Conservation (phyloP, 371 early-diverging fungal genomes). For the Mortierella sp. region DNA sequence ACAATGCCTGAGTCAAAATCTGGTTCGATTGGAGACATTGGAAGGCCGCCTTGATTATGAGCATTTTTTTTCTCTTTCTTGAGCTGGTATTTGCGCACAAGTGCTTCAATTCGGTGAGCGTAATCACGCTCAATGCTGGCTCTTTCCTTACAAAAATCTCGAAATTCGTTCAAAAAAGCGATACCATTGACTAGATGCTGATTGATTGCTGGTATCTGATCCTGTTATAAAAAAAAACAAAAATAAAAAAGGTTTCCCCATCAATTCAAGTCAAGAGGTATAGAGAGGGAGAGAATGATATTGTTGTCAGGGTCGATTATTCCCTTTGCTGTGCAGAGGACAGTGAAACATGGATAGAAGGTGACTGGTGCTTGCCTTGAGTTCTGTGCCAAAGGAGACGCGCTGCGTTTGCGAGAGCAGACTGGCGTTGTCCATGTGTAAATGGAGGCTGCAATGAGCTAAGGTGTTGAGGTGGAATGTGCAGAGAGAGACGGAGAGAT, state of each 20-base stretch:
- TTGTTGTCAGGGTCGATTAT: background rate
- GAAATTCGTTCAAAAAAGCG: conserved; percentile 73
- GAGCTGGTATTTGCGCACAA: conserved; percentile 72
- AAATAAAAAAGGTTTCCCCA: background rate
- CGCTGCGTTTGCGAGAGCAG: conserved; percentile 20
- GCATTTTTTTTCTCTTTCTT: conserved; percentile 55
- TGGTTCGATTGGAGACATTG: conserved; percentile 45
- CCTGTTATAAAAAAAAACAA: conserved; percentile 40
- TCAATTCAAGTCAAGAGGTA: too few relatives aligned
- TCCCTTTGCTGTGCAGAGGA: background rate
- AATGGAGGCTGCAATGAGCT: background rate
- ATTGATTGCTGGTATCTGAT: conserved; percentile 69
- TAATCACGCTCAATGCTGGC: conserved; percentile 83
- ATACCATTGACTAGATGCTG: conserved; percentile 72
- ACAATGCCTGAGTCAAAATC: conserved; percentile 39
- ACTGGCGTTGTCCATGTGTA: conserved; percentile 35
- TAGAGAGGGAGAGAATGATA: too few relatives aligned
- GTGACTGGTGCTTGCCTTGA: conserved; percentile 32
- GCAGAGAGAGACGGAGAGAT: background rate
- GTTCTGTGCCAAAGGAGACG: conserved; percentile 48
- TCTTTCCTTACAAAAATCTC: conserved; percentile 81
- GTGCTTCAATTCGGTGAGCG: conserved; percentile 76
- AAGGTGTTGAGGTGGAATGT: background rate
- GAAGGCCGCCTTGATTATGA: conserved; percentile 33
- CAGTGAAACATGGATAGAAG: too few relatives aligned